Conservation (phyloP, 306 rosid genomes). For the Cicer judaicum region DNA sequence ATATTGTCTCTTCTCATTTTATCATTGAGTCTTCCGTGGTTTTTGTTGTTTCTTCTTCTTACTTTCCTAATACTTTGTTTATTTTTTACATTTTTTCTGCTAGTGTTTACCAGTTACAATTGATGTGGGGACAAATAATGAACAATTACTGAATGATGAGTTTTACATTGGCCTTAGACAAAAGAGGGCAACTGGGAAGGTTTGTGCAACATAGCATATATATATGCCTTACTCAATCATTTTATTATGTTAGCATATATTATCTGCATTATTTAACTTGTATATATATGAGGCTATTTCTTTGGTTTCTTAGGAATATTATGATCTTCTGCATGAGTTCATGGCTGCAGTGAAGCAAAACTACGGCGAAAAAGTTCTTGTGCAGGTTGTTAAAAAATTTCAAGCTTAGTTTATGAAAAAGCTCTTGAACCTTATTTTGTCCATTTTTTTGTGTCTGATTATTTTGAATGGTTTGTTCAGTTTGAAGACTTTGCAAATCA, state of each 20-base stretch:
- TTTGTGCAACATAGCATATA: slow-evolving; percentile 38
- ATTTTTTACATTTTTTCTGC: slow-evolving; percentile 9
- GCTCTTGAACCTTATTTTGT: slow-evolving; percentile 19
- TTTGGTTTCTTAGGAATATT: slow-evolving; percentile 72
- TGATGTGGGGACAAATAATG: slow-evolving; percentile 96
- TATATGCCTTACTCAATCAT: slow-evolving; percentile 33
- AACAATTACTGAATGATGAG: slow-evolving; percentile 83
- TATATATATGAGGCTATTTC: slow-evolving; percentile 40
- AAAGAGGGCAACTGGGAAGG: slow-evolving; percentile 94
- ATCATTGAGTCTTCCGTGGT: neutral
- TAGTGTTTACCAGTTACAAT: slow-evolving; percentile 95
- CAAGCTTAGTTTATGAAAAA: slow-evolving; percentile 26
- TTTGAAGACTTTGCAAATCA: slow-evolving; percentile 99
- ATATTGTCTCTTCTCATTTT: slow-evolving; percentile 36
- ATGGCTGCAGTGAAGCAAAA: slow-evolving; percentile 96
- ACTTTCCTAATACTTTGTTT: neutral
- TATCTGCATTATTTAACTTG: slow-evolving; percentile 2
- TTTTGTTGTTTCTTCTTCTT: neutral
- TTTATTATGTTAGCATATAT: slow-evolving; percentile 24
- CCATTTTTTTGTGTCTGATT: slow-evolving; percentile 34
- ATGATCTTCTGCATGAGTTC: slow-evolving; percentile 86
- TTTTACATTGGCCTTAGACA: slow-evolving; percentile 95
- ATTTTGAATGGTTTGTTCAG: slow-evolving; percentile 57
- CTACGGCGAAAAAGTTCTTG: slow-evolving; percentile 89
- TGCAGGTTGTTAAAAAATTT: slow-evolving; percentile 71